Evolutionary conservation across 2,329 filamentous ascomycete genomes (phyloP), one percentile per base, ranked within the genome.

Genomic region (Colletotrichum theobromicola): DNA sequence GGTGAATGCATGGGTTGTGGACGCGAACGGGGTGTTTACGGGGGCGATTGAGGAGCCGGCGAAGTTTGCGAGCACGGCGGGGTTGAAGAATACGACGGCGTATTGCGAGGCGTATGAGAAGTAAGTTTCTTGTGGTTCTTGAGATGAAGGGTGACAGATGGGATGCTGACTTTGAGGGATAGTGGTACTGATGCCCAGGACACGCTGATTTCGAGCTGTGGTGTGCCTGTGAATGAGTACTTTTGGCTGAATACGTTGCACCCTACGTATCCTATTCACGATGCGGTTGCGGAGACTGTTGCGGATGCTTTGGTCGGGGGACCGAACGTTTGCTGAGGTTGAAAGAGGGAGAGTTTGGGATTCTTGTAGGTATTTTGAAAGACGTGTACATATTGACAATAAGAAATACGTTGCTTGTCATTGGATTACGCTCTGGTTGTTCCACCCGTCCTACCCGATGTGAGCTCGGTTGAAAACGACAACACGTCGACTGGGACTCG

Each of bases 241-340:
- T 88, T 93, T 77, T 93, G 91, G 91, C 83, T 93, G 34, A 93
- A 93, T 77, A 85, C 81, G 50, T 80, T 93, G 76, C 92, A 93
- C 79, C 91, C 92, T n/a, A 93, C 91, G 0, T 91, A 89, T 79
- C 87, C 90, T 0, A 87, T 93, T 67, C 91, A 93, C 76, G 89
- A 92, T 66, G 88, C 88, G 7, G 87, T 91, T 9, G 91, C 91
- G 1, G 82, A 88, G 72, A 80, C 84, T 64, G 82, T 92, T 55
- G 84, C 86, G 4, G 79, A 82, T 67, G 79, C 82, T 5, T 76
- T 89, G 76, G 73, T 73, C 8, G 80, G 77, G 13, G 85, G 83
- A 3, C 85, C 85, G 0, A 85, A 84, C 63, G 78, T 86, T 28
- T 88, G 84, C 55, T 72, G 30, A 32, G 28, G 10, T 6, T 35